Percentiles rank a stretch among this genome's conserved stretches.
Conservation (phyloP, 768 basidiomycete species). For the Strobilomyces confusus region DNA sequence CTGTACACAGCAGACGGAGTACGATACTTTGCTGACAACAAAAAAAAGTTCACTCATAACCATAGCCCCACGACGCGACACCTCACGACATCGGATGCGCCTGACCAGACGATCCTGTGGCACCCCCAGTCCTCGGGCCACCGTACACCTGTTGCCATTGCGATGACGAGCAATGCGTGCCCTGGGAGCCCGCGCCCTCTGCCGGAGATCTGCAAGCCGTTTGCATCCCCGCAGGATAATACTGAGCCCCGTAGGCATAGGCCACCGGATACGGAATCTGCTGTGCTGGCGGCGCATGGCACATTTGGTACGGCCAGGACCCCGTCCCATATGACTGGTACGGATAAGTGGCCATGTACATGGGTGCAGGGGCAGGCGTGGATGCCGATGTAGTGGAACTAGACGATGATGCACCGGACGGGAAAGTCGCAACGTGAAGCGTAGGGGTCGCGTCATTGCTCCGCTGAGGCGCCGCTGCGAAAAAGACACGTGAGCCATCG, state of each 20-base stretch:
- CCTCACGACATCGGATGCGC: conserved; percentile 1
- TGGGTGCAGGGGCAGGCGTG: conserved; percentile 16
- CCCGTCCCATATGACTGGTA: conserved; percentile 25
- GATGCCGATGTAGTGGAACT: conserved; percentile 18
- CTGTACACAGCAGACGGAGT: conserved; percentile 17
- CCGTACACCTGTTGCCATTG: conserved; percentile 36
- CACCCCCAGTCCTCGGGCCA: conserved; percentile 36
- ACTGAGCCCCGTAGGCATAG: conserved; percentile 18
- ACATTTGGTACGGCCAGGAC: conserved; percentile 33
- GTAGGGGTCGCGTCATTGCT: conserved; percentile 11
- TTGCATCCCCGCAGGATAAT: conserved; percentile 19
- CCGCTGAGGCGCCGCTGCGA: conserved; percentile 18
- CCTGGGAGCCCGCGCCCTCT: conserved; percentile 18
- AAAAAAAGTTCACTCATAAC: conserved; percentile 1
- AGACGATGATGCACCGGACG: conserved; percentile 17
- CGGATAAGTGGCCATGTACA: conserved; percentile 20
- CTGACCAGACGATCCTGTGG: conserved; percentile 24
- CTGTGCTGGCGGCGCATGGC: conserved; percentile 14
- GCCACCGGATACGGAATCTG: conserved; percentile 19
- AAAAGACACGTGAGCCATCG: conserved; percentile 2
- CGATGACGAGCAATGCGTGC: conserved; percentile 24
- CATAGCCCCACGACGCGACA: not conserved
- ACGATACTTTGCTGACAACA: conserved; percentile 10
- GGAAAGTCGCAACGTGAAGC: conserved; percentile 24
- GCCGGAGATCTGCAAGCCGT: conserved; percentile 11